These are phyloP conservation scores for Naumovozyma castellii DNA, from an alignment of 805 yeast genomes.

Conservation along the genomic window DNA sequence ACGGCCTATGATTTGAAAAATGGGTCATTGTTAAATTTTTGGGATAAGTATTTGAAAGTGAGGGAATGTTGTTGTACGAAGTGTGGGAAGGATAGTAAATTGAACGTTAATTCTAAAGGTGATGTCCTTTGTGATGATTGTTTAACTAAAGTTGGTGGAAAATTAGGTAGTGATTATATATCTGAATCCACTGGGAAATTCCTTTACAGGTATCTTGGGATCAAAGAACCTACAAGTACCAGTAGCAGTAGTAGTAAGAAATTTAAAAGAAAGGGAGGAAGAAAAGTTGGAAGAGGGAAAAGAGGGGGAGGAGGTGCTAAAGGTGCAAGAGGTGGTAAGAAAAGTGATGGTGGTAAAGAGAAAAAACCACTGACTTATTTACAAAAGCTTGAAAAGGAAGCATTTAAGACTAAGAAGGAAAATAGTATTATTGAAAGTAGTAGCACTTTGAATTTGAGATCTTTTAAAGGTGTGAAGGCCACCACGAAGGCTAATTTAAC, in stretches of 20 bases:
- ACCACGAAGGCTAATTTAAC: neutral
- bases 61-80: constrained; percentile 41
- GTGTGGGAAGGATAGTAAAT: constrained; percentile 32
- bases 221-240: constrained; percentile 31
- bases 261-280: constrained; percentile 17
- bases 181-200: constrained; percentile 42
- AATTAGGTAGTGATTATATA: constrained; percentile 21
- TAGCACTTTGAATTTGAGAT: constrained; percentile 32
- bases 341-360: constrained; percentile 6
- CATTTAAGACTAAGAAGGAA: constrained; percentile 19
- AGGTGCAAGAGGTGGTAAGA: constrained; percentile 2
- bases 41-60: constrained; percentile 39
- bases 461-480: constrained; percentile 30
- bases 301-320: constrained; percentile 5
- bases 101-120: constrained; percentile 29
- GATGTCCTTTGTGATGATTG: constrained; percentile 39
- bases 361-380: constrained; percentile 19
- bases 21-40: constrained; percentile 44
- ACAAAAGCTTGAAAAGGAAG: constrained; percentile 22
- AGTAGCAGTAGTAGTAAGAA: constrained; percentile 1
- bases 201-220: constrained; percentile 38
- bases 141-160: constrained; percentile 19
- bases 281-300: constrained; percentile 32
- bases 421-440: constrained; percentile 36
- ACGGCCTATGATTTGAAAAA: constrained; percentile 44